Evolutionary conservation across 805 yeast genomes (phyloP), one percentile per base, ranked within the genome.

Genomic region (Saccharomycodes ludwigii): DNA sequence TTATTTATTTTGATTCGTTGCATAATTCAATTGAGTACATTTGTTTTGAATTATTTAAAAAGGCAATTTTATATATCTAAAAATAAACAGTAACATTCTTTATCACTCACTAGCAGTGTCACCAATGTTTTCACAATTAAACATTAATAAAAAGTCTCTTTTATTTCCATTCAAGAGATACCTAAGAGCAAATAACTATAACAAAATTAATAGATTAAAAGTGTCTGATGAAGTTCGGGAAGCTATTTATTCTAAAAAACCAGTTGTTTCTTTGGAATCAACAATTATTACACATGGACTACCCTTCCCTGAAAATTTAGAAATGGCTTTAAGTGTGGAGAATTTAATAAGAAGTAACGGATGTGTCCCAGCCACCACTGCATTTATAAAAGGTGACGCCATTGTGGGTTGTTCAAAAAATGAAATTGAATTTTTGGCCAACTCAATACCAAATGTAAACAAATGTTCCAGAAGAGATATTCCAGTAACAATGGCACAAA

Each of bases 271-370:
- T 0, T 59, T 84, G 11, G 95, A 85, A 48, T 74, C 85, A 15
- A 84, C 95, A 6, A 85, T 84, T 45, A 71, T 85, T 41, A 78
- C 94, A 5, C 95, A 84, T 57, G 95, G 95, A 1, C 63, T 84
- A 24, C 94, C 95, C 3, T 79, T 56, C 46, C 95, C 95, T 0
- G 66, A 67, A 15, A 84, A 85, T 46, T 46, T 80, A 8, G 62
- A 63, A 17, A 76, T 84, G 84, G 94, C 95, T 0, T 44, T 44
- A 19, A 52, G 60, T 2, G 93, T 81, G 1, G 94, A 84, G 52
- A 36, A 50, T 4, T 57, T 66, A 6, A 66, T 84, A 12, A 61
- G 93, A 26, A 47, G 50, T 0, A 50, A 63, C 21, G 86, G 88
- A 6, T 85, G 75, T 1, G 56, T 78, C 4, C 95, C 95, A 0